phyloP scores from a whole-genome alignment of 2,329 filamentous ascomycete species.

The Phoma sp. region DNA sequence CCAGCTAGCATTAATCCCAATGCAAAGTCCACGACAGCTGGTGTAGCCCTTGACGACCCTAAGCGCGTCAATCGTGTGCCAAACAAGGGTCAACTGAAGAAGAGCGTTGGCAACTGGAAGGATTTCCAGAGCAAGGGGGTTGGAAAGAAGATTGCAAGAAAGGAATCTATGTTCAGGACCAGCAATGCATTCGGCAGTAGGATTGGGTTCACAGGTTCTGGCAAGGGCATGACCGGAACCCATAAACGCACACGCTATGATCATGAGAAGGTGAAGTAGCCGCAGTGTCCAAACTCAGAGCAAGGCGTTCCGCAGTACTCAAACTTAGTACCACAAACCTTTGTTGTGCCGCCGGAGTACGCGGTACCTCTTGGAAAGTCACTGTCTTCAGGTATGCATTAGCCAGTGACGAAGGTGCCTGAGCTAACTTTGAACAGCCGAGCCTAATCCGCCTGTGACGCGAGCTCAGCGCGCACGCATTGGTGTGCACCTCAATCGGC shows the following conservation, averaged over 20 bases:
- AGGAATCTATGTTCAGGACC: constrained; percentile 97
- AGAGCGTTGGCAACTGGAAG: constrained; percentile 91
- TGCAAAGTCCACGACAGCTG: constrained; percentile 68
- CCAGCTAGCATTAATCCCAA: constrained; percentile 70
- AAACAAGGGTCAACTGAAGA: constrained; percentile 89
- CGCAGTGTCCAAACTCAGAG: no score
- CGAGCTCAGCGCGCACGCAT: constrained; percentile 12
- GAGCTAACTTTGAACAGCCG: not conserved
- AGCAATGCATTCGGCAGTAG: constrained; percentile 83
- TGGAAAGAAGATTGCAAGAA: constrained; percentile 74
- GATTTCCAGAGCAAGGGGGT: constrained; percentile 79
- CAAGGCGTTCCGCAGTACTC: no score
- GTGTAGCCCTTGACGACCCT: constrained; percentile 63
- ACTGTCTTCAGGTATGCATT: constrained; percentile 16
- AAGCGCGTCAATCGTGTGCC: constrained; percentile 81
- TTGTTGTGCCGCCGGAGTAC: not conserved
- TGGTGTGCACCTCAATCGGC: constrained; percentile 17
- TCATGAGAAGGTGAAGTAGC: constrained; percentile 56
- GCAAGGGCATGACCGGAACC: constrained; percentile 95
- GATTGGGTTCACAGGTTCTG: constrained; percentile 96
- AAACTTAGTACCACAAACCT: no score
- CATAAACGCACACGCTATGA: constrained; percentile 80
- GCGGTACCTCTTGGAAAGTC: constrained; percentile 5
- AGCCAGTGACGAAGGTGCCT: not conserved
- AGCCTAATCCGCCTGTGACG: not conserved